Conservation (phyloP, 179 eudicot genomes). For the Corrigiola litoralis region DNA sequence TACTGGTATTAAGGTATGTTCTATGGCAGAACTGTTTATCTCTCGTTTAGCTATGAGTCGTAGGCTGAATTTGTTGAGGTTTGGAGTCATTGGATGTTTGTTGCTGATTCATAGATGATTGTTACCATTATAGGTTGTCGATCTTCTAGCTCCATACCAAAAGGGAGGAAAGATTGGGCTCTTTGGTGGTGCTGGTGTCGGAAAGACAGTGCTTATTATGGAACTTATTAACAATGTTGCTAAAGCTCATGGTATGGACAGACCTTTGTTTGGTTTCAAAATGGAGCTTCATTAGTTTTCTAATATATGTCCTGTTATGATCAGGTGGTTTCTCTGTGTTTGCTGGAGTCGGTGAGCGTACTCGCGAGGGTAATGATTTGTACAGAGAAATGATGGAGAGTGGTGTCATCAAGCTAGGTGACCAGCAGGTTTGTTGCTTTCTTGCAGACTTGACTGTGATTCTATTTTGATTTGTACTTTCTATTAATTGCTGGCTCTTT, state of each 20-base stretch:
- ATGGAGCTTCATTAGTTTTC: background rate
- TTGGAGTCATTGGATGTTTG: background rate
- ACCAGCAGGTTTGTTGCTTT: constrained; percentile 59
- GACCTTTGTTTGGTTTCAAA: background rate
- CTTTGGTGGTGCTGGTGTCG: constrained; percentile 97
- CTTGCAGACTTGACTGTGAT: background rate
- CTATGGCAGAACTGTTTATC: background rate
- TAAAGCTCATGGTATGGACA: constrained; percentile 78
- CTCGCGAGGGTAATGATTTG: constrained; percentile 94
- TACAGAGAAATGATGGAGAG: constrained; percentile 99
- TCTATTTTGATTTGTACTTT: background rate
- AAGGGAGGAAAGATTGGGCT: constrained; percentile 98
- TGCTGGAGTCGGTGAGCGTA: constrained; percentile 97
- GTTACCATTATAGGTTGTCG: constrained; percentile 58
- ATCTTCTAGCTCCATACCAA: constrained; percentile 95
- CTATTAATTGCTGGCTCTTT: background rate
- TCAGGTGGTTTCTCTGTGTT: constrained; percentile 98
- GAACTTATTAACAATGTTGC: constrained; percentile 96
- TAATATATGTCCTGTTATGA: constrained; percentile 1
- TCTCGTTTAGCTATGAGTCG: background rate
- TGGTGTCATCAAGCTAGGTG: constrained; percentile 99
- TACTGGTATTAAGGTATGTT: constrained; percentile 85
- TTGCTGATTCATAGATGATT: background rate
- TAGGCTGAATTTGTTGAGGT: background rate
- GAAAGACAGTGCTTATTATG: constrained; percentile 97